Evolutionary conservation across 441 rosid species (phyloP).

Genomic region (Populus hybrid): DNA sequence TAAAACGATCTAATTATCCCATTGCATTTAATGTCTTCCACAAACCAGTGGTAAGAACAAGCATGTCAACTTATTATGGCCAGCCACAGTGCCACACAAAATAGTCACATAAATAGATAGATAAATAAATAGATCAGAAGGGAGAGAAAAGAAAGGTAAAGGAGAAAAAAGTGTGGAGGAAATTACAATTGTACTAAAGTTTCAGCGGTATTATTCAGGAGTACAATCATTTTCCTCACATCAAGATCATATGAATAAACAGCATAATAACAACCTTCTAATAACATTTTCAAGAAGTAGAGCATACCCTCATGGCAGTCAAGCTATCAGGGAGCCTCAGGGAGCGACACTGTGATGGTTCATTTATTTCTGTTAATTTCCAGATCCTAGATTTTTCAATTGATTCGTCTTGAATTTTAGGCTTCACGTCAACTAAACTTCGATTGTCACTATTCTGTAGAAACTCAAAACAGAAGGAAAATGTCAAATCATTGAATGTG

Average conservation of each 20-base stretch:
- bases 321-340: conserved; percentile 65
- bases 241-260: not conserved
- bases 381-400: conserved; percentile 66
- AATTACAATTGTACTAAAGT: too few relatives aligned
- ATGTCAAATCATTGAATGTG: not conserved
- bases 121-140: not conserved
- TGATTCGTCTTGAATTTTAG: conserved; percentile 64
- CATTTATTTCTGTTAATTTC: conserved; percentile 81
- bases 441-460: conserved; percentile 56
- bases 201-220: not conserved
- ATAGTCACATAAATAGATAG: not conserved
- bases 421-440: conserved; percentile 60
- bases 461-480: conserved; percentile 22
- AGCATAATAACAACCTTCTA: conserved; percentile 9
- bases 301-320: conserved; percentile 61
- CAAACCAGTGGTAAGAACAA: not conserved
- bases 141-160: not conserved
- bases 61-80: not conserved
- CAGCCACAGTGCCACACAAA: not conserved
- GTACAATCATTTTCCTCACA: not conserved
- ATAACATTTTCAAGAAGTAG: conserved; percentile 2
- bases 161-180: not conserved
- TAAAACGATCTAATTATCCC: not conserved
- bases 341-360: conserved; percentile 74
- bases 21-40: conserved; percentile 2